Conservation (phyloP, 2,329 filamentous ascomycete genomes). For the Fusarium sp. region DNA sequence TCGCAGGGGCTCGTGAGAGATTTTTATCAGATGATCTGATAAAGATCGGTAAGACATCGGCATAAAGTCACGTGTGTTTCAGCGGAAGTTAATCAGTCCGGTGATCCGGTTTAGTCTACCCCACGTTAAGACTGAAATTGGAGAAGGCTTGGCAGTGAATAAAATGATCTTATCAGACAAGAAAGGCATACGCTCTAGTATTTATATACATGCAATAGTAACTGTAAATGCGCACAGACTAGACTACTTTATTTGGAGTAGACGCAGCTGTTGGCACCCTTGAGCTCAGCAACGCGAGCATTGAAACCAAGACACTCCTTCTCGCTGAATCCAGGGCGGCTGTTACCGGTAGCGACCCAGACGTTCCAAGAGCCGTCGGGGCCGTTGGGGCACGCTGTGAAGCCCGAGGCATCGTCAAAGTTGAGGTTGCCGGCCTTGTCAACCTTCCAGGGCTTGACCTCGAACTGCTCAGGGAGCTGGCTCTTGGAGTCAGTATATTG, state of each 20-base stretch:
- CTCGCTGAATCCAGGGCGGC: slow-evolving; percentile 49
- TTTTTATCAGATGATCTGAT: slow-evolving; percentile 48
- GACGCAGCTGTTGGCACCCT: slow-evolving; percentile 50
- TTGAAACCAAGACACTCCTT: slow-evolving; percentile 52
- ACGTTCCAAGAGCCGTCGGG: slow-evolving; percentile 54
- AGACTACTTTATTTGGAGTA: slow-evolving; percentile 40
- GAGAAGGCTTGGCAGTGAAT: neutral
- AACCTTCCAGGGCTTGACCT: slow-evolving; percentile 61
- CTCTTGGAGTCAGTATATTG: slow-evolving; percentile 57
- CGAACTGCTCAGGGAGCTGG: slow-evolving; percentile 51
- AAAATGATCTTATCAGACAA: neutral
- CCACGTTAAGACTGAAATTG: neutral
- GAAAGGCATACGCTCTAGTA: neutral
- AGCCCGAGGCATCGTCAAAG: slow-evolving; percentile 30
- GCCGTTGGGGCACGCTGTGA: slow-evolving; percentile 64
- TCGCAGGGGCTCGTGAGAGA: slow-evolving; percentile 22
- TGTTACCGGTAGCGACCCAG: slow-evolving; percentile 49
- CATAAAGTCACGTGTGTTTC: slow-evolving; percentile 11
- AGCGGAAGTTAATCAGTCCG: neutral
- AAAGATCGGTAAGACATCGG: slow-evolving; percentile 13
- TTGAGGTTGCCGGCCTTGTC: slow-evolving; percentile 45
- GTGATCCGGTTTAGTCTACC: neutral
- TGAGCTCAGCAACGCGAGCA: slow-evolving; percentile 43
- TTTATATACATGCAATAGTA: neutral
- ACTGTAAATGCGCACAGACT: neutral